phyloP scores from a whole-genome alignment of 352 stramenopile species.

The Blastocystis hominis region DNA sequence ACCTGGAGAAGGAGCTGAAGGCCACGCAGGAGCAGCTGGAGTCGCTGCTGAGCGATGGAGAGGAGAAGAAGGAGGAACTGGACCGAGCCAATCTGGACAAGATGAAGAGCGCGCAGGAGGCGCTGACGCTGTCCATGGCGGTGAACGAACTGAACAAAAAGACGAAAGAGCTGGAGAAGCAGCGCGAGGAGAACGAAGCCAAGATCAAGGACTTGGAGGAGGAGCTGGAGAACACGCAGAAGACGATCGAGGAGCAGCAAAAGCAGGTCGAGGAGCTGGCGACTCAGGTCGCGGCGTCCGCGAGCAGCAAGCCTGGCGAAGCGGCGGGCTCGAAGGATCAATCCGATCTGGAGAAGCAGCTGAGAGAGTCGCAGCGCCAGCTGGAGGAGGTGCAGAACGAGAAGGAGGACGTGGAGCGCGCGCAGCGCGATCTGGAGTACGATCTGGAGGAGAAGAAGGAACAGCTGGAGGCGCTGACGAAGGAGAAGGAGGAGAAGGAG shows the following conservation, averaged over 20 bases:
- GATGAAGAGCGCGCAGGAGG: neutral
- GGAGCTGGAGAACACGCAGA: neutral
- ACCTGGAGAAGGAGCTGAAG: neutral
- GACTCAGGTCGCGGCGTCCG: neutral
- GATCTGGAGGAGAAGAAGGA: neutral
- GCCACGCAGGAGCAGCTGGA: neutral
- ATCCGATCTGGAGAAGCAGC: conserved; percentile 2
- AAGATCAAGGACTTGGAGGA: neutral
- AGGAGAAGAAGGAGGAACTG: neutral
- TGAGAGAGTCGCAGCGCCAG: neutral
- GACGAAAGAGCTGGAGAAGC: neutral
- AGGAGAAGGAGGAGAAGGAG: neutral
- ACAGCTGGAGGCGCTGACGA: neutral
- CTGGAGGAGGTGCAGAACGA: neutral
- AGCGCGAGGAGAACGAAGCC: neutral
- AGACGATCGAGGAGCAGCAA: neutral
- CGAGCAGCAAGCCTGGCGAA: neutral
- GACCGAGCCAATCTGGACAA: neutral
- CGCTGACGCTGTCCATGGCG: no score
- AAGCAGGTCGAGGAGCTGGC: conserved; percentile 15
- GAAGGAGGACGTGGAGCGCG: neutral
- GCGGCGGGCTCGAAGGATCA: neutral
- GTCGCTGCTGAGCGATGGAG: neutral
- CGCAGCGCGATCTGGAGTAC: neutral
- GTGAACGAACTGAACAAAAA: neutral